Base-by-base conservation (phyloP, 140 eudicot genomes). In the Bidens hawaiensis region DNA sequence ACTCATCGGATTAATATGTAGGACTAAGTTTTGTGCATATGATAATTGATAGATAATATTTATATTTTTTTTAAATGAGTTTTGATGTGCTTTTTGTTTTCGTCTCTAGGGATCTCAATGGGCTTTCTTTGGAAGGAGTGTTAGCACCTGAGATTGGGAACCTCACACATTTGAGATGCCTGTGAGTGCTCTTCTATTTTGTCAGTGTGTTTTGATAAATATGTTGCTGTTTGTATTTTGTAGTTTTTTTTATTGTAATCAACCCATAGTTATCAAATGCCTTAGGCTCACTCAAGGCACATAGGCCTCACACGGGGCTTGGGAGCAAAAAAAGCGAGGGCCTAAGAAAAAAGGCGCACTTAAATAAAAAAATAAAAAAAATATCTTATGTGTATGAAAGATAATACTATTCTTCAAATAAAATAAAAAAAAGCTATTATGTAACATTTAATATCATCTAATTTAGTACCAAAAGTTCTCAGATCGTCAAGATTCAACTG, bases 111-210 rank as follows among this genome's bases (percentile, higher is more conserved):
- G 77, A 88, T 73, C 94, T 94, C 42, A 75, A 71, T 27, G 94
- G 89, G 58, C 76, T 58, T 42, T 80, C 88, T 16, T 73, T 94
- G 74, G 81, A 73, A 76, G 99, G 99, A 68, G 74, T 60, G 47
- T 63, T 94, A 64, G 89, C 77, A 53, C 94, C 94, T 34, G 88
- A 85, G 78, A 86, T 94, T 59, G 97, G 90, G 64, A 70, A 85
- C 66, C 94, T 94, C 58, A 54, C 77, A 24, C 66, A 85, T 76
- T 72, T 94, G 69, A 94, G 87, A 88, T 26, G 59, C 65, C 87
- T 94, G 99, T 94, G 72, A 88, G 97, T 80, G 24, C 74, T 69
- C 59, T 55, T 52, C n/a, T 70, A 5, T 48, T 56, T 60, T 67
- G 47, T 40, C 19, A 15, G 10, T 49, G 28, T 23, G 59, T 51